Base-by-base conservation (phyloP, 495 filamentous ascomycete species). In the Aspergillus sclerotioniger region DNA sequence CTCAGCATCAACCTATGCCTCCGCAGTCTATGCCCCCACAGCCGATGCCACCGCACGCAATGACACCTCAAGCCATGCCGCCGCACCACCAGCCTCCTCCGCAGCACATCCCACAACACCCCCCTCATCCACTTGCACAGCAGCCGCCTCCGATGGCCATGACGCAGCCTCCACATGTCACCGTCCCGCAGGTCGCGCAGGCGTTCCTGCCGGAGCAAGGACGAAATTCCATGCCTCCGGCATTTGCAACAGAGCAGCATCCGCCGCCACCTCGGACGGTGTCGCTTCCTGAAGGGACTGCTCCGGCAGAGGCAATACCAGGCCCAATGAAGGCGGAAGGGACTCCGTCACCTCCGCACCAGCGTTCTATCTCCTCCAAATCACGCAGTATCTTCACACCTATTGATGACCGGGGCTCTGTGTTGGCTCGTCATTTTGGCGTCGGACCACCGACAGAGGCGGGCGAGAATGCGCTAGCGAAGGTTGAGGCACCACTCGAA, bases 311-410 rank as follows among this genome's bases (percentile, higher is more conserved):
- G 32, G 74, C 67, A 67, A 68, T 66, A 58, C 60, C 65, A 62
- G 72, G 63, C 64, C 62, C 47, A 46, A 48, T 70, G 58, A 82
- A 77, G 62, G 39, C 35, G 45, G 80, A 77, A 49, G 72, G 66
- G n/a, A 74, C 68, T 56, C 81, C 83, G 57, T 80, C 78, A 6
- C 80, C 80, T 46, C 80, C 70, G 62, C 78, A 76, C 74, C 79
- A 78, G 19, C 92, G 90, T 67, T 87, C 89, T 21, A 72, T 89
- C n/a, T 83, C 87, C 13, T 84, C 86, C 17, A 92, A 93, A 70
- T 89, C 88, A 8, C 87, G 91, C 56, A 96, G 92, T 71, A 98
- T 98, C 53, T 98, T 96, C 64, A 98, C 94, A 1, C 94, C 94
- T 2, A 96, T 98, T 56, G 94, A 96, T 62, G 93, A 96, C 67